phyloP scores from a whole-genome alignment of 2,329 filamentous ascomycete species.

The Fusarium buxicola region DNA sequence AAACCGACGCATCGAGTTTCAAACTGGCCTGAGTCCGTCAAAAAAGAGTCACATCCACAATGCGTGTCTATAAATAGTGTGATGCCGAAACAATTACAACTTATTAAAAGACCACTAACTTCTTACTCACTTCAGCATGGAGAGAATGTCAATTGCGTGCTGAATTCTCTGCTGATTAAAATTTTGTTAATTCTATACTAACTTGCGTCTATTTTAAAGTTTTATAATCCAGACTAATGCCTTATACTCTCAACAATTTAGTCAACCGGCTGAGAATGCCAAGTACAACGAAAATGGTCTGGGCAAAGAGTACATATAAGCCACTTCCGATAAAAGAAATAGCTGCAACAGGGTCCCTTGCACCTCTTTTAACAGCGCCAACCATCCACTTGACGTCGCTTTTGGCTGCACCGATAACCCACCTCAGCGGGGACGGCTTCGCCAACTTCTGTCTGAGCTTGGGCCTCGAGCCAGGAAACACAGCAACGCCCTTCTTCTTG shows the following conservation, averaged over 20 bases:
- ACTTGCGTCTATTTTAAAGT: neutral
- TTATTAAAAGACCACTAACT: no score
- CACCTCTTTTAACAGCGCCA: slow-evolving; percentile 26
- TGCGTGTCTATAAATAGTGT: no score
- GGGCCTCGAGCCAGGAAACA: slow-evolving; percentile 45
- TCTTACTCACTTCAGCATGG: no score
- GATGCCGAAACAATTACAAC: no score
- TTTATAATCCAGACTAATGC: neutral
- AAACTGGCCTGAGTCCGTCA: no score
- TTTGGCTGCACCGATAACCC: slow-evolving; percentile 36
- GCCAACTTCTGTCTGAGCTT: slow-evolving; percentile 35
- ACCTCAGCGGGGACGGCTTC: slow-evolving; percentile 40
- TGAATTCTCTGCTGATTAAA: no score
- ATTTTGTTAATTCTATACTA: neutral
- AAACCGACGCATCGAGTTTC: no score
- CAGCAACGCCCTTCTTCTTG: slow-evolving; percentile 40
- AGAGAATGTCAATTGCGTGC: no score
- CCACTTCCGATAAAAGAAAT: slow-evolving; percentile 16
- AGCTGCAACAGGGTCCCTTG: slow-evolving; percentile 30
- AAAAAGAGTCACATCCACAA: no score
- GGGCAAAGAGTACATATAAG: slow-evolving; percentile 24
- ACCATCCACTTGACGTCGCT: slow-evolving; percentile 37
- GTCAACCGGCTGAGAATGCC: slow-evolving; percentile 11
- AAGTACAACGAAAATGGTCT: slow-evolving; percentile 16
- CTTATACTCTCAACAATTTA: neutral